A percentile compares a stretch with the other conserved stretches of the same genome.
Conservation (phyloP, 2,329 filamentous ascomycete species). For the Ophiostoma australiae region DNA sequence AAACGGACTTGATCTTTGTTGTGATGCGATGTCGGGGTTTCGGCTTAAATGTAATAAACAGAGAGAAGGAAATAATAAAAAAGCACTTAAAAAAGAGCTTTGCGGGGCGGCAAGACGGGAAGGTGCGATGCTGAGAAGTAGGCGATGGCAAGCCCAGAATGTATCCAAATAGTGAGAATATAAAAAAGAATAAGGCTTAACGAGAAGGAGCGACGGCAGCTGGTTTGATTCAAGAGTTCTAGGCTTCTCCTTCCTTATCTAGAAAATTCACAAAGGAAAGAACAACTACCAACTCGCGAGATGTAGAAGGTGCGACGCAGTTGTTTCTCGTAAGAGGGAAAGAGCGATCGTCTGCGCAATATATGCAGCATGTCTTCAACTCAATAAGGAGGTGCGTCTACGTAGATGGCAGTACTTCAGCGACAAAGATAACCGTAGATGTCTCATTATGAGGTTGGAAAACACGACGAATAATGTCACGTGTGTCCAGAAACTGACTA, state of each 20-base stretch:
- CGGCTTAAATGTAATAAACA: background rate
- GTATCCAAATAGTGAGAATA: background rate
- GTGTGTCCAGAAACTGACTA: background rate
- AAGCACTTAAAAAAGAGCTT: conserved; percentile 7
- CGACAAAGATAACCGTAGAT: background rate
- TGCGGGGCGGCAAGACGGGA: background rate
- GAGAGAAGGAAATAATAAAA: background rate
- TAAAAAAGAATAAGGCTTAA: background rate
- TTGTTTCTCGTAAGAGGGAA: background rate
- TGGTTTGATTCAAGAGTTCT: background rate
- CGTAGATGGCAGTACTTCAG: background rate
- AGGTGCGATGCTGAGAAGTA: background rate
- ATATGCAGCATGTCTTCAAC: background rate
- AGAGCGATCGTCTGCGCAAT: background rate
- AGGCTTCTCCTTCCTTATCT: background rate
- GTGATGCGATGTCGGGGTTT: conserved; percentile 5
- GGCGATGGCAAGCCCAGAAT: background rate
- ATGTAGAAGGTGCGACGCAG: background rate
- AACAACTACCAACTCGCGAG: background rate
- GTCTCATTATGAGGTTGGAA: background rate
- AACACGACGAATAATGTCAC: background rate
- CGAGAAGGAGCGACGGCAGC: background rate
- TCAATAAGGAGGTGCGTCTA: background rate
- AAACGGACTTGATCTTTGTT: background rate
- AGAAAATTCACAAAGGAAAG: background rate